Evolutionary conservation across 768 basidiomycete genomes (phyloP), one percentile per base, ranked within the genome.

Genomic region (Russula vinacea): DNA sequence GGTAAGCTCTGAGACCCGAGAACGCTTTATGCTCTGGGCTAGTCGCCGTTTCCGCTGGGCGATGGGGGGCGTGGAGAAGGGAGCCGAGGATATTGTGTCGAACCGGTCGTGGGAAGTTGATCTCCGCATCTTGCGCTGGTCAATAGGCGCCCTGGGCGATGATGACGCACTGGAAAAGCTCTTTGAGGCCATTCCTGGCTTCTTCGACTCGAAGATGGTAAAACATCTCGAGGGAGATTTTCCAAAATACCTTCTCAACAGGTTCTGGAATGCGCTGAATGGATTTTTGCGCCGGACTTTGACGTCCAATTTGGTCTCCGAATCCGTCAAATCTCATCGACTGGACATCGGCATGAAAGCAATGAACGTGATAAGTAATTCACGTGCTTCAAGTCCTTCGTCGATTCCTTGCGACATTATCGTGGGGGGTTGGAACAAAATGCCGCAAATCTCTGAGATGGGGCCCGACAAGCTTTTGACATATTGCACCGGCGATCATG

Each of bases 121-220:
- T 17, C 6, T 24, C 11, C 19, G 44, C 0, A 44, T 53, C 29
- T 19, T 62, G 32, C 11, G 26, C 17, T 56, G 44, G 60, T 29
- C 37, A 16, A 13, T 62, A 13, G 11, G 26, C 3, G 10, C 52
- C 2, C 2, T 61, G 2, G 33, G 53, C 9, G 60, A 54, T n/a
- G 60, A 61, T 35, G 32, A 55, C 26, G 7, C 37, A 3, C 33
- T 62, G 6, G 60, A 62, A 16, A 33, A 35, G 5, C 49, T 62
- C 37, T 55, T 62, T 19, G 53, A 32, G 2, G 60, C 24, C 54
- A 39, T 62, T 45, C 60, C 60, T 4, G 60, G 37, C 10, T 49
- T 62, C 6, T 39, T 33, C 7, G 9, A 33, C 22, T 60, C 59
- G 7, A 22, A 16, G 6, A 2, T 51, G 35, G 49, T 40, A 2